Evolutionary conservation across 2,329 filamentous ascomycete genomes (phyloP).

Genomic region (Aspergillus hiratsukae): DNA sequence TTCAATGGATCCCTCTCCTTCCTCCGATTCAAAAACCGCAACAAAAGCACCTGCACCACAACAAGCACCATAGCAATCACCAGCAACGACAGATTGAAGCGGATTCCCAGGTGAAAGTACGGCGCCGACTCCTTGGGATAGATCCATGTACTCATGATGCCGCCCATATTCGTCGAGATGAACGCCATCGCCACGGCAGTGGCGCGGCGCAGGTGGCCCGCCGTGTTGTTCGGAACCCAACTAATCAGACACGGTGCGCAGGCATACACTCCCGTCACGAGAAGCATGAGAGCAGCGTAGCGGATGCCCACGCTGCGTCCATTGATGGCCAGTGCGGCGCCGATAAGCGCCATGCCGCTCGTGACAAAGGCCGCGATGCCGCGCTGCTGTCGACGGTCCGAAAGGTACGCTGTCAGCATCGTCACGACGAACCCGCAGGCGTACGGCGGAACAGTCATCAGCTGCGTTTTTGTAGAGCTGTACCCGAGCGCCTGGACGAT

Average conservation of each 20-base stretch:
- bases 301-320: slow-evolving; percentile 1
- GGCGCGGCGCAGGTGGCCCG: slow-evolving; percentile 3
- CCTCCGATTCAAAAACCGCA: slow-evolving; percentile 5
- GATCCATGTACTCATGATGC: slow-evolving; percentile 11
- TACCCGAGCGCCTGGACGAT: slow-evolving; percentile 29
- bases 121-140: slow-evolving; percentile 10
- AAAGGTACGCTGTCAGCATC: slow-evolving; percentile 22
- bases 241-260: slow-evolving; percentile 9
- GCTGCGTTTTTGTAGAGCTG: slow-evolving; percentile 22
- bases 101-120: slow-evolving; percentile 4
- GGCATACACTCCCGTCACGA: slow-evolving; percentile 9
- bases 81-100: slow-evolving; percentile 7
- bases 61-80: slow-evolving; percentile 4
- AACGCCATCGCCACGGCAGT: slow-evolving; percentile 9
- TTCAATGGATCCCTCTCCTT: neutral
- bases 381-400: slow-evolving; percentile 25
- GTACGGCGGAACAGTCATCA: slow-evolving; percentile 31
- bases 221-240: slow-evolving; percentile 12
- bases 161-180: slow-evolving; percentile 6
- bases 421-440: slow-evolving; percentile 19
- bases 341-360: slow-evolving; percentile 10
- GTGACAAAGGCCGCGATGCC: slow-evolving; percentile 22
- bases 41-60: slow-evolving; percentile 4
- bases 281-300: slow-evolving; percentile 7
- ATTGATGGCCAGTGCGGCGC: slow-evolving; percentile 5